Evolutionary conservation across 1,284 basidiomycete genomes (phyloP), one percentile per base, ranked within the genome.

Genomic region (Leccinum subfulvum): DNA sequence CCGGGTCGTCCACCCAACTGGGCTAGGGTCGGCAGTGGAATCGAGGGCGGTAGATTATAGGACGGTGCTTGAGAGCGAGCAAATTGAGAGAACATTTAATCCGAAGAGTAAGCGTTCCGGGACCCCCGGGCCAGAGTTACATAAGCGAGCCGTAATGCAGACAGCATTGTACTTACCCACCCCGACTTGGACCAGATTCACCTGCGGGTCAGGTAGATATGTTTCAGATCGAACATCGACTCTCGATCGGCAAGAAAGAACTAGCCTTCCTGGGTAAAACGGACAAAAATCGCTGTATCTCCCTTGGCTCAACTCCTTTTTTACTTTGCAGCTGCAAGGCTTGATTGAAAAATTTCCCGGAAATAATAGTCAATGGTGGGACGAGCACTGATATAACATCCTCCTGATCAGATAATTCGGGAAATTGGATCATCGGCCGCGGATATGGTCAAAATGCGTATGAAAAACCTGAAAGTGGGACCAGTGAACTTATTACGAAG

Each of bases 381-480:
- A 41, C 16, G 52, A 62, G 58, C 57, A 63, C 60, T 53, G 66
- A 73, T 60, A 67, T 63, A n/a, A 39, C 7, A 11, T 41, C 58
- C 68, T 74, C 64, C 63, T 76, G 64, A 78, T 69, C 69, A 72
- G 71, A 69, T 71, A 68, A 68, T 14, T 58, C 62, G 30, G 57
- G 23, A 8, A 69, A 63, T 62, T 56, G 56, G 65, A 71, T 57
- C 23, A 23, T 23, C 23, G 61, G 56, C 30, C 62, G 62, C 66
- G 66, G 74, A 72, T 63, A 68, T 77, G 65, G 71, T 67, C 57
- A 59, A 69, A 59, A 41, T n/a, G 67, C 62, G 23, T 23, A 23
- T 23, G 23, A 37, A 37, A 37, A 14, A 65, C 23, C 23, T 23
- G 23, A 23, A 23, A 56, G 41, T 60, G 59, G 65, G 61, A 54